Conservation (phyloP, 768 basidiomycete species). For the Tylopilus sp. region DNA sequence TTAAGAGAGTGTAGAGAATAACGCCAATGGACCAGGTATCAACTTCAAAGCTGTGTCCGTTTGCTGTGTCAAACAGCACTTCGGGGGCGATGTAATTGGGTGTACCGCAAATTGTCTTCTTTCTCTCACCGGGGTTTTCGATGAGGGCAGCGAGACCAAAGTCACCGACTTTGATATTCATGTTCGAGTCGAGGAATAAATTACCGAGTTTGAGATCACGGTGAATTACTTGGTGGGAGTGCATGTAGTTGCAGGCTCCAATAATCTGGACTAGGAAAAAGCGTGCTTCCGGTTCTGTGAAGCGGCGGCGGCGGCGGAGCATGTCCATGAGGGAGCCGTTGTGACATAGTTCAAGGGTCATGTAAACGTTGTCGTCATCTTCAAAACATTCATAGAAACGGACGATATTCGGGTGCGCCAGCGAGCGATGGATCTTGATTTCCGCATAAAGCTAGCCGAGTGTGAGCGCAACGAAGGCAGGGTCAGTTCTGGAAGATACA, state of each 20-base stretch:
- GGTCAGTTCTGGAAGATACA: conserved; percentile 9
- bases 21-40: conserved; percentile 98
- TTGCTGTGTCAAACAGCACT: conserved; percentile 91
- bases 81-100: conserved; percentile 99
- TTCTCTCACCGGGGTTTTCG: conserved; percentile 92
- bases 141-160: conserved; percentile 97
- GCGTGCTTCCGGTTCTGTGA: conserved; percentile 89
- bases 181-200: conserved; percentile 83
- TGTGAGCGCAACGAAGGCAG: neutral
- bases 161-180: conserved; percentile 97
- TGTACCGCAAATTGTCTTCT: conserved; percentile 99
- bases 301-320: conserved; percentile 79
- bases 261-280: conserved; percentile 94
- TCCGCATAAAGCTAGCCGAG: conserved; percentile 84
- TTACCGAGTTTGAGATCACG: conserved; percentile 97
- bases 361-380: conserved; percentile 93
- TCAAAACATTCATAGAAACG: conserved; percentile 93
- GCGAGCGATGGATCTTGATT: conserved; percentile 94
- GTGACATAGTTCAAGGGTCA: conserved; percentile 90
- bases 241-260: conserved; percentile 97
- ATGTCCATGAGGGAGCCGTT: conserved; percentile 91
- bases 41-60: conserved; percentile 97
- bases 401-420: conserved; percentile 92
- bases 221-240: conserved; percentile 93
- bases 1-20: conserved; percentile 89